Base-by-base conservation (phyloP, 306 rosid genomes). In the Ormosia semicastrata region DNA sequence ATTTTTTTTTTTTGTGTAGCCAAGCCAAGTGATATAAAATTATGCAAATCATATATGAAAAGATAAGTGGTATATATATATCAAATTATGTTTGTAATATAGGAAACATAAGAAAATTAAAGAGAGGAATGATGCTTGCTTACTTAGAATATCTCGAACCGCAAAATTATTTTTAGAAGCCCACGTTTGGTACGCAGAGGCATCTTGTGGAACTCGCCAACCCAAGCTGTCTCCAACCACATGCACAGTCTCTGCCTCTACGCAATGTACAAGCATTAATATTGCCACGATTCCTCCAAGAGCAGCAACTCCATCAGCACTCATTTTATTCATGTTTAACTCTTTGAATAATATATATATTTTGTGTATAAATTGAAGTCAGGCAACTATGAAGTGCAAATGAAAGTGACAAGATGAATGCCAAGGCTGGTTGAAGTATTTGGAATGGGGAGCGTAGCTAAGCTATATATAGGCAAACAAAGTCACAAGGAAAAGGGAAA, bases 201-300 rank as follows among this genome's bases (percentile, higher is more conserved):
- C 2, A 2, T 53, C 8, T 11, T 3, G 13, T 3, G 90, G 92
- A 36, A 68, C 14, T 1, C 1, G 7, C 91, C 92, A 91, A 17
- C 86, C 89, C 4, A 7, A 1, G 44, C 2, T 1, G 1, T 49
- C 85, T 83, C 92, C 94, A 17, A 91, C 92, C 2, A 83, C 69
- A 60, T 79, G 82, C 14, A 1, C 47, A 11, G 57, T 84, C 3
- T 82, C 76, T 67, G 85, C 89, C 6, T 69, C 17, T 30, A 41
- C 46, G 7, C 53, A 34, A 0, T 80, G 85, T 5, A 74, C 2
- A 15, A 85, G 29, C 81, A 87, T 29, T 24, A 50, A 30, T 8
- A 63, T 10, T 30, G 76, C 46, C 58, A 67, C 56, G 37, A 54
- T 32, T 9, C 4, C 65, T 9, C 80, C 32, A 1, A 64, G 33